A percentile compares a stretch with the other conserved stretches of the same genome.
Evolutionary conservation across 306 rosid genomes (phyloP).

Genomic region (Vicia sativa): DNA sequence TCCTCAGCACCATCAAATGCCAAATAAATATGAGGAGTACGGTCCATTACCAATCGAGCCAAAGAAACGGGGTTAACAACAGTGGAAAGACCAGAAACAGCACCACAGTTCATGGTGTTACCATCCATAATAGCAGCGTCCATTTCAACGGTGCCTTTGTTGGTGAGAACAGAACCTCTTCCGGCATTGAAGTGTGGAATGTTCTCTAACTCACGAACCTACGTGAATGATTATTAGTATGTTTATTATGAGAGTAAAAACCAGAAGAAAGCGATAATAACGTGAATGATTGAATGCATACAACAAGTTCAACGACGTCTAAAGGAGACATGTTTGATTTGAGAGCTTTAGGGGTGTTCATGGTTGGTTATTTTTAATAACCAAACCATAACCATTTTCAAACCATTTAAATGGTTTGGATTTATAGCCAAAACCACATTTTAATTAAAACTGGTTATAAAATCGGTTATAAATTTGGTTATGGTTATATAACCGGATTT

Average conservation of each 20-base stretch:
- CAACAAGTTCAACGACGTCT: slow-evolving; percentile 63
- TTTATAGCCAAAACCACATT: too few relatives aligned
- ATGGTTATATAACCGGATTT: too few relatives aligned
- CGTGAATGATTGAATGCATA: slow-evolving; percentile 5
- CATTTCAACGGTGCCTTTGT: slow-evolving; percentile 75
- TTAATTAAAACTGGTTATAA: too few relatives aligned
- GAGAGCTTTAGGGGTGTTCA: slow-evolving; percentile 76
- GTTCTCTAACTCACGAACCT: slow-evolving; percentile 85
- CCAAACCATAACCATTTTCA: too few relatives aligned
- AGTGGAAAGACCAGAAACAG: slow-evolving; percentile 84
- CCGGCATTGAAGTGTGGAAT: slow-evolving; percentile 80
- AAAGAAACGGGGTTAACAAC: slow-evolving; percentile 81
- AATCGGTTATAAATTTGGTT: too few relatives aligned
- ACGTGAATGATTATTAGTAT: not conserved
- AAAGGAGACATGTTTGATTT: slow-evolving; percentile 53
- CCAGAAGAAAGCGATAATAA: not conserved
- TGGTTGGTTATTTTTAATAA: too few relatives aligned
- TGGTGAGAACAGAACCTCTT: slow-evolving; percentile 71
- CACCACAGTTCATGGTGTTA: slow-evolving; percentile 68
- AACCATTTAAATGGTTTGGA: too few relatives aligned
- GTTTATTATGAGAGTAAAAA: not conserved
- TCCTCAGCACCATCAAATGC: slow-evolving; percentile 52
- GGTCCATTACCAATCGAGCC: slow-evolving; percentile 86
- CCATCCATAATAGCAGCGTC: slow-evolving; percentile 92
- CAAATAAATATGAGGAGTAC: slow-evolving; percentile 78